These are phyloP conservation scores for Fusarium verticillioides DNA, from an alignment of 2,329 filamentous ascomycete genomes.

Conservation along the genomic window DNA sequence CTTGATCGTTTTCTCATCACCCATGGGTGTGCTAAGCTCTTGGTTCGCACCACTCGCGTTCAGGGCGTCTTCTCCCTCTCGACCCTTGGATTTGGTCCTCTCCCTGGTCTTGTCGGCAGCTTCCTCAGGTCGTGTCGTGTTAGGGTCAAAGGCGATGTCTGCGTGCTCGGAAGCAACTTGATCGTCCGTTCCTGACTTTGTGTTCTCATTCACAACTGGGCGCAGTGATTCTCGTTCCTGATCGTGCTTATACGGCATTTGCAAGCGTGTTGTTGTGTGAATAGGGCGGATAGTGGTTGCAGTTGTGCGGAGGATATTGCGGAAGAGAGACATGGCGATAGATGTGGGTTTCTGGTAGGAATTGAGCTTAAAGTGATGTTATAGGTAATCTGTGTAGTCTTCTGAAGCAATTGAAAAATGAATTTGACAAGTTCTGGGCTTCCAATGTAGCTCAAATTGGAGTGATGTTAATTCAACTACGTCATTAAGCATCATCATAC, in stretches of 20 bases:
- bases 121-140: conserved; percentile 73
- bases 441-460: not conserved
- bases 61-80: conserved; percentile 48
- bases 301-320: conserved; percentile 33
- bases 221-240: conserved; percentile 72
- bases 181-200: conserved; percentile 73
- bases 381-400: not conserved
- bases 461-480: conserved; percentile 13
- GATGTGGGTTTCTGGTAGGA: not conserved
- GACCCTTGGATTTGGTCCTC: conserved; percentile 49
- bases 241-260: conserved; percentile 60
- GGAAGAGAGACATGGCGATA: conserved; percentile 36
- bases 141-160: conserved; percentile 75
- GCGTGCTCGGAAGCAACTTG: conserved; percentile 63
- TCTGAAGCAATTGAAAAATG: conserved; percentile 9
- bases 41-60: conserved; percentile 59
- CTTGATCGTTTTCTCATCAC: conserved; percentile 50
- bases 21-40: conserved; percentile 54
- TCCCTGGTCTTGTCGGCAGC: conserved; percentile 63
- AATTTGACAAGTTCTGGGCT: not conserved
- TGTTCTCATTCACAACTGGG: conserved; percentile 73
- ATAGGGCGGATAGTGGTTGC: conserved; percentile 44
- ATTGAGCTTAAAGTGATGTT: not conserved
- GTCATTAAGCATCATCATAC: conserved; percentile 39
- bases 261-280: conserved; percentile 46